A percentile compares a stretch with the other conserved stretches of the same genome.
Conservation (phyloP, 352 stramenopile species). For the Phytophthora crassamura region DNA sequence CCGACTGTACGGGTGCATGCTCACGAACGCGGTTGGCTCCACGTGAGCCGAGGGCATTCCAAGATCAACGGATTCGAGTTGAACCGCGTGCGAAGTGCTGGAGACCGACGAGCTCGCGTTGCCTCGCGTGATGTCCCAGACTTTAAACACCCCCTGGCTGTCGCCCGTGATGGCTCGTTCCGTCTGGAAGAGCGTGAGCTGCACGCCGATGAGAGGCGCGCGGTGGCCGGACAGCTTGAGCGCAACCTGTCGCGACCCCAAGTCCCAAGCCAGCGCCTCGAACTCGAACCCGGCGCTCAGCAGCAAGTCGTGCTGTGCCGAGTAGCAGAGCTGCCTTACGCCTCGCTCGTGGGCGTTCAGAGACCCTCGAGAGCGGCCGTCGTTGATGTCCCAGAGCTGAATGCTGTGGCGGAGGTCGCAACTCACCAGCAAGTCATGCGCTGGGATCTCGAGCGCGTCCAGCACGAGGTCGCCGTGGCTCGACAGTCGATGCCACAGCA, state of each 20-base stretch:
- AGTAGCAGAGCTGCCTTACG: slow-evolving; percentile 86
- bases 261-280: slow-evolving; percentile 84
- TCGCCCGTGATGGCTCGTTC: slow-evolving; percentile 87
- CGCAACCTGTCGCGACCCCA: slow-evolving; percentile 76
- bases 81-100: slow-evolving; percentile 55
- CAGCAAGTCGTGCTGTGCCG: slow-evolving; percentile 72
- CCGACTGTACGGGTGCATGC: slow-evolving; percentile 54
- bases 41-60: slow-evolving; percentile 61
- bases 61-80: slow-evolving; percentile 72
- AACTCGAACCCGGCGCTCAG: slow-evolving; percentile 89
- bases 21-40: slow-evolving; percentile 65
- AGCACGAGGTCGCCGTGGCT: slow-evolving; percentile 67
- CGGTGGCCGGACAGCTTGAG: slow-evolving; percentile 75
- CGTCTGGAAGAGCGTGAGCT: slow-evolving; percentile 75
- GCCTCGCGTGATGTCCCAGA: slow-evolving; percentile 83
- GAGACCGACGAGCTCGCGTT: slow-evolving; percentile 33
- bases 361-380: slow-evolving; percentile 61
- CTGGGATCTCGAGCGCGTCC: slow-evolving; percentile 73
- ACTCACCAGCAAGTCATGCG: slow-evolving; percentile 78
- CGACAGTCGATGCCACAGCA: slow-evolving; percentile 62
- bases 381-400: slow-evolving; percentile 83
- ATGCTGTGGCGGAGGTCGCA: slow-evolving; percentile 79
- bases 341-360: slow-evolving; percentile 72
- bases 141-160: slow-evolving; percentile 73
- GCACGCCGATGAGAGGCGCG: slow-evolving; percentile 75